A percentile compares a stretch with the other conserved stretches of the same genome.
Conservation (phyloP, 1,139 yeast species). For the Yueomyces sp. region DNA sequence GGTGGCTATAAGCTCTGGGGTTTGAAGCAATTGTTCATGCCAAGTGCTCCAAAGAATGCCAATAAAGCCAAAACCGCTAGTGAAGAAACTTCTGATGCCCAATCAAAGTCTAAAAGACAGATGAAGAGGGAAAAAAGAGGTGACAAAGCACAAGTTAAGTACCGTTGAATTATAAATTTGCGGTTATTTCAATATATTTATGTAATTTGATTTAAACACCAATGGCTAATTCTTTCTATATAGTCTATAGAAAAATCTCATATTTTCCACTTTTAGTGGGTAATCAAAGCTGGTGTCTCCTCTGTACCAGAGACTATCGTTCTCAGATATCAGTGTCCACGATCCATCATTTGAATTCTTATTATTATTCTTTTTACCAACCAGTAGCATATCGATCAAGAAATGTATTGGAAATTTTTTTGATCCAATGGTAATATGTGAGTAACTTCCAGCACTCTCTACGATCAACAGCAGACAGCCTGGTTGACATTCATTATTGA, state of each 20-base stretch:
- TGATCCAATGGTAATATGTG: slow-evolving; percentile 63
- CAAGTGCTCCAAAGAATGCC: slow-evolving; percentile 1
- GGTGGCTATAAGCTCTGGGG: slow-evolving; percentile 17
- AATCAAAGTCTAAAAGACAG: slow-evolving; percentile 22
- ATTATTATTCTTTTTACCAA: slow-evolving; percentile 40
- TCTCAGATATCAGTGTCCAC: slow-evolving; percentile 54
- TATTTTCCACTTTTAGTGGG: slow-evolving; percentile 66
- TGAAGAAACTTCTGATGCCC: slow-evolving; percentile 2
- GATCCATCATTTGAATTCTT: slow-evolving; percentile 27
- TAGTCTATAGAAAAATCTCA: slow-evolving; percentile 73
- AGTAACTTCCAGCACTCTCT: slow-evolving; percentile 85
- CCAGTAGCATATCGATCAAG: slow-evolving; percentile 56
- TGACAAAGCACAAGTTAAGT: slow-evolving; percentile 15
- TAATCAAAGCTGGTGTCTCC: slow-evolving; percentile 42
- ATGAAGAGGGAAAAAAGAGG: slow-evolving; percentile 21
- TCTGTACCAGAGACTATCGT: slow-evolving; percentile 79
- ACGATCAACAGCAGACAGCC: slow-evolving; percentile 57
- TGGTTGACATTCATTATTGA: slow-evolving; percentile 33
- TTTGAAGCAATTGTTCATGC: slow-evolving; percentile 12
- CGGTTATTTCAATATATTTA: neutral
- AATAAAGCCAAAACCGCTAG: slow-evolving; percentile 2
- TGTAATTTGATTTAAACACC: neutral
- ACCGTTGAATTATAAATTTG: slow-evolving; percentile 7
- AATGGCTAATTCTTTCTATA: slow-evolving; percentile 36
- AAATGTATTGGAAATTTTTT: slow-evolving; percentile 76